Evolutionary conservation across 1,284 basidiomycete genomes (phyloP).

Genomic region (Anthracocystis panici-leucophaei): DNA sequence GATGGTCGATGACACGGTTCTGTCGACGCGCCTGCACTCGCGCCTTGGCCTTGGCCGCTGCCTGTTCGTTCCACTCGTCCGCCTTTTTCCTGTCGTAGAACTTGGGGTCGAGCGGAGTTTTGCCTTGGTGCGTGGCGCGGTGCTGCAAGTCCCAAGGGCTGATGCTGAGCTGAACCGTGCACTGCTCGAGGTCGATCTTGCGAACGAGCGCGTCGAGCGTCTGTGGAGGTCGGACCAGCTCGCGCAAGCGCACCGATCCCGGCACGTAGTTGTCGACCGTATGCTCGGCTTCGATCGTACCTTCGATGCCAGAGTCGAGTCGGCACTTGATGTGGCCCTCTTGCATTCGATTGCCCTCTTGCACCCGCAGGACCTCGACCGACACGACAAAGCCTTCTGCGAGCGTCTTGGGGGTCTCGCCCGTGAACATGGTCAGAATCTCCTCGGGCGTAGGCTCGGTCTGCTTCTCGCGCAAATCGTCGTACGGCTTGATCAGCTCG

Average conservation of each 20-base stretch:
- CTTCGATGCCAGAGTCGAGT: conserved; percentile 85
- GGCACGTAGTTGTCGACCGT: conserved; percentile 56
- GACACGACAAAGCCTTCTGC: conserved; percentile 85
- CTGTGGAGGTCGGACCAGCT: conserved; percentile 74
- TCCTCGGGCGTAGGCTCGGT: conserved; percentile 80
- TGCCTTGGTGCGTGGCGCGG: conserved; percentile 78
- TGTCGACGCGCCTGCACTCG: conserved; percentile 76
- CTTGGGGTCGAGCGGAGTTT: conserved; percentile 75
- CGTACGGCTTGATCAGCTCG: conserved; percentile 87
- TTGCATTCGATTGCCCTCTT: conserved; percentile 45
- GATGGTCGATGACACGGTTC: conserved; percentile 90
- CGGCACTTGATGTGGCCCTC: conserved; percentile 74
- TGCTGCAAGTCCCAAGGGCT: conserved; percentile 78
- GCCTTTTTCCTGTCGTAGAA: conserved; percentile 79
- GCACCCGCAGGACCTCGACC: conserved; percentile 78
- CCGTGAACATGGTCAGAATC: conserved; percentile 92
- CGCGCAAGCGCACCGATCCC: conserved; percentile 51
- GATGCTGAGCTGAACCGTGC: conserved; percentile 83
- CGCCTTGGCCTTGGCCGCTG: conserved; percentile 84
- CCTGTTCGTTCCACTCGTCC: conserved; percentile 80
- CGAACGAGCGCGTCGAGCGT: conserved; percentile 85
- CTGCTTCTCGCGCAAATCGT: conserved; percentile 82
- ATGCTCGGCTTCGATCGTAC: conserved; percentile 61
- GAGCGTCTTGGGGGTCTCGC: conserved; percentile 86
- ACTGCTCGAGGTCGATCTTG: conserved; percentile 76